Conservation (phyloP, 257 asterid genomes). For the Fraxinus anomala region DNA sequence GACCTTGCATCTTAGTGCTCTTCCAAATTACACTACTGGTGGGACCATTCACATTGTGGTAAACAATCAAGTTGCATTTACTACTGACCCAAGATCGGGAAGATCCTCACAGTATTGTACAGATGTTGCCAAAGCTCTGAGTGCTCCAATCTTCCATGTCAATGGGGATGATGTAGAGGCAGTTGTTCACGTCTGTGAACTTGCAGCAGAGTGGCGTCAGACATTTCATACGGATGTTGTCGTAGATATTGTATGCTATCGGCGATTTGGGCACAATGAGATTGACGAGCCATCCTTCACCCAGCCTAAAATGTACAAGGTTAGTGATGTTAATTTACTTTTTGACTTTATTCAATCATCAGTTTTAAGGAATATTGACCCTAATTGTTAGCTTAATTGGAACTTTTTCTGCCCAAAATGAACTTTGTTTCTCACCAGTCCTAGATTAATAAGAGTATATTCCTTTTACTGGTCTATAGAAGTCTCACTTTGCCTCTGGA, state of each 20-base stretch:
- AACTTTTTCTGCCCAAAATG: constrained; percentile 2
- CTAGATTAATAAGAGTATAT: constrained; percentile 12
- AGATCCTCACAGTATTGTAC: constrained; percentile 97
- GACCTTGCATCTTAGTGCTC: constrained; percentile 98
- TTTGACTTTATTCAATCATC: constrained; percentile 12
- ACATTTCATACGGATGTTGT: constrained; percentile 90
- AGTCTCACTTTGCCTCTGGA: constrained; percentile 25
- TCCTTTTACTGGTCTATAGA: neutral
- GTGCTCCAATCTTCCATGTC: constrained; percentile 91
- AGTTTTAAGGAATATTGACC: neutral
- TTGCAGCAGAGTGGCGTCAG: constrained; percentile 99
- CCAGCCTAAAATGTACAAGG: constrained; percentile 97
- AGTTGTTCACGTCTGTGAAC: constrained; percentile 91
- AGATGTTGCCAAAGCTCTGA: constrained; percentile 95
- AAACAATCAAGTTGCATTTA: constrained; percentile 95
- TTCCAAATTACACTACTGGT: constrained; percentile 91
- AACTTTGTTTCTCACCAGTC: constrained; percentile 8
- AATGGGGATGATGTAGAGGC: constrained; percentile 97
- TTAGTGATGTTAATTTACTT: constrained; percentile 23
- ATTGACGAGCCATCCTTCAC: constrained; percentile 94
- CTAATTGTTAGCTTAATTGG: neutral
- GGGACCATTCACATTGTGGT: constrained; percentile 98
- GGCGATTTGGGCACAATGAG: constrained; percentile 97
- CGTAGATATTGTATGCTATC: constrained; percentile 89
- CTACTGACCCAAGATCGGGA: constrained; percentile 91